Percentiles rank a stretch among this genome's conserved stretches.
phyloP scores from a whole-genome alignment of 2,329 filamentous ascomycete genomes.

The Lasiodiplodia citricola region DNA sequence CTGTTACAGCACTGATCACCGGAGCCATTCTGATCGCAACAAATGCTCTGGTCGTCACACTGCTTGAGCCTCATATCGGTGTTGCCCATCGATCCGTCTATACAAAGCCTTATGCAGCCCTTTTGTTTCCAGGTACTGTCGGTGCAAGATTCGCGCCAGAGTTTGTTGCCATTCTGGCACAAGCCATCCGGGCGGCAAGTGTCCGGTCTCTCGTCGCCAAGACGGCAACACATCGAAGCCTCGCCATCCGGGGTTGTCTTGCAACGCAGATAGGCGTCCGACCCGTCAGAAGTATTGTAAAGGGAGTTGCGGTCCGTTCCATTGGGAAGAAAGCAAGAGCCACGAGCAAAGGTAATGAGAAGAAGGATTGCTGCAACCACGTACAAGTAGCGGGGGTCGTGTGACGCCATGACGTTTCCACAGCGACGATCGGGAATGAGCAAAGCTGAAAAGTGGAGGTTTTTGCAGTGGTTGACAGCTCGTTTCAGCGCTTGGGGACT shows the following conservation, averaged over 20 bases:
- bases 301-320: not conserved
- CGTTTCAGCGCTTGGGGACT: no score
- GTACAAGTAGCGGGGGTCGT: not conserved
- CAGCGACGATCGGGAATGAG: no score
- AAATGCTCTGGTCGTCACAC: not conserved
- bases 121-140: not conserved
- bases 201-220: not conserved
- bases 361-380: not conserved
- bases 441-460: no score
- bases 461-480: no score
- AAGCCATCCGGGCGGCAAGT: not conserved
- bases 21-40: not conserved
- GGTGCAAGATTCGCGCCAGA: not conserved
- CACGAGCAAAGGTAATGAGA: not conserved
- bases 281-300: not conserved
- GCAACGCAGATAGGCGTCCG: not conserved
- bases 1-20: not conserved
- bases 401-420: not conserved
- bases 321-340: not conserved
- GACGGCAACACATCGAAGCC: not conserved
- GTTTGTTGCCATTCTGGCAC: not conserved
- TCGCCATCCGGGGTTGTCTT: not conserved
- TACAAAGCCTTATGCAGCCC: not conserved
- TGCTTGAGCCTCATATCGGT: not conserved
- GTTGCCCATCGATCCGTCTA: not conserved